Evolutionary conservation across 2,329 filamentous ascomycete genomes (phyloP).

Genomic region (Fusarium oxysporum): DNA sequence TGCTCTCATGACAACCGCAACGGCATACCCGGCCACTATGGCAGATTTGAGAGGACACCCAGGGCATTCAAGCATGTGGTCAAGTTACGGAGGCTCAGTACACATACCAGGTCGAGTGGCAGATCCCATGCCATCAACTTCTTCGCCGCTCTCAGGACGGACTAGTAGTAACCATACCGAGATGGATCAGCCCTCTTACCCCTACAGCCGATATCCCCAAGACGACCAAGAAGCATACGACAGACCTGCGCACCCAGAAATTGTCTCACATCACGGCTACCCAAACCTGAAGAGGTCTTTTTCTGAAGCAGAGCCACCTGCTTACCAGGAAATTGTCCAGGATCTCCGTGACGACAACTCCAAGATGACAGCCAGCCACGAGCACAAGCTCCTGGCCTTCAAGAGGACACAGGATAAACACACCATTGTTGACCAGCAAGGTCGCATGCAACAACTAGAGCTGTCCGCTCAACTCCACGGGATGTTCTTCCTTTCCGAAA

Average conservation of each 20-base stretch:
- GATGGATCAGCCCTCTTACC: conserved; percentile 63
- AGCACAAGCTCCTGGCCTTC: conserved; percentile 71
- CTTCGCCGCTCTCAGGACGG: conserved; percentile 61
- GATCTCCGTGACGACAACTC: conserved; percentile 69
- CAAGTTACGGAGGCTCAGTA: conserved; percentile 66
- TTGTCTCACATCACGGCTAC: conserved; percentile 64
- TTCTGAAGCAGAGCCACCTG: conserved; percentile 65
- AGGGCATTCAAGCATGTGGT: conserved; percentile 68
- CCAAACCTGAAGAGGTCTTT: conserved; percentile 69
- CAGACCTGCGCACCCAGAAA: conserved; percentile 60
- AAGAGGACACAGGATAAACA: conserved; percentile 68
- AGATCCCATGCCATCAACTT: conserved; percentile 59
- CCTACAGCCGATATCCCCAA: conserved; percentile 66
- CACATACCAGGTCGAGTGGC: conserved; percentile 65
- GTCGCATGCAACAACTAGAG: conserved; percentile 70
- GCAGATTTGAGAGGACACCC: conserved; percentile 72
- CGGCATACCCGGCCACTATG: conserved; percentile 71
- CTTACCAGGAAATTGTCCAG: conserved; percentile 71
- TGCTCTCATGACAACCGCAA: conserved; percentile 71
- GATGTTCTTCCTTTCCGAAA: conserved; percentile 90
- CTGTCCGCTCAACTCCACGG: conserved; percentile 81
- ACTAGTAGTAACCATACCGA: conserved; percentile 62
- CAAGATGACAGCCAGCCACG: conserved; percentile 68
- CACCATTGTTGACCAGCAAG: conserved; percentile 69
- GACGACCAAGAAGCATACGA: conserved; percentile 67